Conservation (phyloP, 495 filamentous ascomycete species). For the Trichoderma virens region DNA sequence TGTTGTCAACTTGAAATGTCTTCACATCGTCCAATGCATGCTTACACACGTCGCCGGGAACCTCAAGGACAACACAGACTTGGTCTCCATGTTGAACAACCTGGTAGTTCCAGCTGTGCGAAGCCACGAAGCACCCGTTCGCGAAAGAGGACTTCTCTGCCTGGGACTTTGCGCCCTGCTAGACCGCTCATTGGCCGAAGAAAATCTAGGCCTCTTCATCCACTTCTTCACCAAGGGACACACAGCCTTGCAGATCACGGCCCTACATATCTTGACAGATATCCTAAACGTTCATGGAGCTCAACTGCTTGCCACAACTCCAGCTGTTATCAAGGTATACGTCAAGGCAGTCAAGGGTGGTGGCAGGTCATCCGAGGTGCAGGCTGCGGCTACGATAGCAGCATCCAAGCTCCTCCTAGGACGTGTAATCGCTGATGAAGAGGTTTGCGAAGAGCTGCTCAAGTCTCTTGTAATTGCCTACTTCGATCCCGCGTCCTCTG, state of each 20-base stretch:
- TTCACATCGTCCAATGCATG: constrained; percentile 97
- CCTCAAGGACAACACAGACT: constrained; percentile 74
- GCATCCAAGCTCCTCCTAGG: constrained; percentile 82
- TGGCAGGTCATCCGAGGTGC: constrained; percentile 60
- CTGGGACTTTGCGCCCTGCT: constrained; percentile 86
- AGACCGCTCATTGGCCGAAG: constrained; percentile 82
- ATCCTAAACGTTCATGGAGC: constrained; percentile 82
- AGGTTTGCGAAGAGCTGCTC: constrained; percentile 59
- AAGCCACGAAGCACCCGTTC: constrained; percentile 84
- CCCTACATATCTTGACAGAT: constrained; percentile 87
- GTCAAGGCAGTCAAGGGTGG: constrained; percentile 65
- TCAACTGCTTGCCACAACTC: constrained; percentile 53
- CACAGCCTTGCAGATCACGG: constrained; percentile 77
- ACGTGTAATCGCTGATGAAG: constrained; percentile 50
- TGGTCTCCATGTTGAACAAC: constrained; percentile 94
- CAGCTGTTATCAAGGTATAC: constrained; percentile 66
- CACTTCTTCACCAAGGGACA: constrained; percentile 94
- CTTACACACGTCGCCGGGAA: constrained; percentile 80
- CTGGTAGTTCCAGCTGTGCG: constrained; percentile 91
- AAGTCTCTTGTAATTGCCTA: constrained; percentile 76
- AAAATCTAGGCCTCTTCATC: constrained; percentile 89
- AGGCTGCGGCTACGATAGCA: constrained; percentile 73
- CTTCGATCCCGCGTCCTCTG: constrained; percentile 78
- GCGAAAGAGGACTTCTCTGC: constrained; percentile 82
- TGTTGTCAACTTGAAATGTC: constrained; percentile 95